phyloP scores from a whole-genome alignment of 2,329 filamentous ascomycete genomes.

The Pseudogymnoascus pannorum region DNA sequence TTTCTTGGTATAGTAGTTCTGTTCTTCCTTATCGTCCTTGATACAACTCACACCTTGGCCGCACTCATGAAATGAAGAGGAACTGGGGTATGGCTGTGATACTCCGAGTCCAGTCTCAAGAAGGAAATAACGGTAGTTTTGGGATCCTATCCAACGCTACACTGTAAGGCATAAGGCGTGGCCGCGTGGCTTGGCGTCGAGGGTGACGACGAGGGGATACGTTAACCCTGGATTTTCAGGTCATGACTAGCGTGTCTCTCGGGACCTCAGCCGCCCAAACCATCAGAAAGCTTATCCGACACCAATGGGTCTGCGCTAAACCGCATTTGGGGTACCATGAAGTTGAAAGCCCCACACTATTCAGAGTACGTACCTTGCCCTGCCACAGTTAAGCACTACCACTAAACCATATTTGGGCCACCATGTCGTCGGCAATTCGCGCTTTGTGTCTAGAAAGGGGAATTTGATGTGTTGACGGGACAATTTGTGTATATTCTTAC shows the following conservation, averaged over 20 bases:
- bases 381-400: neutral
- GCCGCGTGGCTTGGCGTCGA: neutral
- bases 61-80: neutral
- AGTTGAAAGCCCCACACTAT: neutral
- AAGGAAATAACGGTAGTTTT: neutral
- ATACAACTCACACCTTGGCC: neutral
- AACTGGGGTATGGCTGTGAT: neutral
- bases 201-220: neutral
- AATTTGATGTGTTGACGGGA: neutral
- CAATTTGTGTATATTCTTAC: neutral
- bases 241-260: neutral
- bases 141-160: neutral
- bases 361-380: neutral
- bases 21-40: neutral
- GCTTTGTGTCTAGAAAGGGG: neutral
- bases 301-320: neutral
- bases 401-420: neutral
- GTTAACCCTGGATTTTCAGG: neutral
- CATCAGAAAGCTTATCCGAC: neutral
- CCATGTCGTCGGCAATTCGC: neutral
- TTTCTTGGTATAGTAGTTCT: neutral
- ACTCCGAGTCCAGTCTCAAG: neutral
- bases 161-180: neutral
- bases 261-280: neutral
- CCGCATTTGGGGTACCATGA: constrained; percentile 12